phyloP scores from a whole-genome alignment of 257 asterid species.

The Parsonsia alboflavescens region DNA sequence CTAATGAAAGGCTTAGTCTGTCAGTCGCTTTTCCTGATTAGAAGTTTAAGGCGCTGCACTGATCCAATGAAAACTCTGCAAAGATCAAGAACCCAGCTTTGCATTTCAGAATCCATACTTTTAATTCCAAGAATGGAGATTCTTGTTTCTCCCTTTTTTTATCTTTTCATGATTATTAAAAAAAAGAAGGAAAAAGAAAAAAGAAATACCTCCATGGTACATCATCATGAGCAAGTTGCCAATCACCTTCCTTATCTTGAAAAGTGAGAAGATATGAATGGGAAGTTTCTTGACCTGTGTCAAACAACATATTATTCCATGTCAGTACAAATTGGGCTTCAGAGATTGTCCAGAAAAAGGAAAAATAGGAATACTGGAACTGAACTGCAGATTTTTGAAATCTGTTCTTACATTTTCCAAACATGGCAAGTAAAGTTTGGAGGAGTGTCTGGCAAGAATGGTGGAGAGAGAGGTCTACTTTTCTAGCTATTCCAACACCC shows the following conservation, averaged over 20 bases:
- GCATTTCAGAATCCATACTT: background rate
- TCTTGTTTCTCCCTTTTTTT: no score
- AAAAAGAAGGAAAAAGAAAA: no score
- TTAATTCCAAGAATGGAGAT: background rate
- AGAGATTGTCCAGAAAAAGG: background rate
- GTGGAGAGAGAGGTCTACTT: conserved; percentile 40
- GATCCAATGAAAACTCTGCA: conserved; percentile 47
- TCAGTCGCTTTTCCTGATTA: conserved; percentile 28
- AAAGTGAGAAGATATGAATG: conserved; percentile 42
- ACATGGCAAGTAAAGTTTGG: conserved; percentile 40
- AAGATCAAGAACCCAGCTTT: background rate
- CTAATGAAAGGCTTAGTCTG: background rate
- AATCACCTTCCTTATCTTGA: conserved; percentile 62
- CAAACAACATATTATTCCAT: background rate
- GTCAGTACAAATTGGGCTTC: background rate
- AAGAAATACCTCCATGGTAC: conserved; percentile 57
- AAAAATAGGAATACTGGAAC: no score
- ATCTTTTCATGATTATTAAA: no score
- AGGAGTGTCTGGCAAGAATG: conserved; percentile 35
- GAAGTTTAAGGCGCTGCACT: conserved; percentile 48
- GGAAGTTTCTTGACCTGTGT: conserved; percentile 33
- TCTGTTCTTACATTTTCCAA: conserved; percentile 40
- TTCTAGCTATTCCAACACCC: conserved; percentile 64
- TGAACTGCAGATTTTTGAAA: background rate
- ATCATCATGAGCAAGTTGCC: conserved; percentile 59